Evolutionary conservation across 2,329 filamentous ascomycete species (phyloP).

Genomic region (Aureobasidium sp.): DNA sequence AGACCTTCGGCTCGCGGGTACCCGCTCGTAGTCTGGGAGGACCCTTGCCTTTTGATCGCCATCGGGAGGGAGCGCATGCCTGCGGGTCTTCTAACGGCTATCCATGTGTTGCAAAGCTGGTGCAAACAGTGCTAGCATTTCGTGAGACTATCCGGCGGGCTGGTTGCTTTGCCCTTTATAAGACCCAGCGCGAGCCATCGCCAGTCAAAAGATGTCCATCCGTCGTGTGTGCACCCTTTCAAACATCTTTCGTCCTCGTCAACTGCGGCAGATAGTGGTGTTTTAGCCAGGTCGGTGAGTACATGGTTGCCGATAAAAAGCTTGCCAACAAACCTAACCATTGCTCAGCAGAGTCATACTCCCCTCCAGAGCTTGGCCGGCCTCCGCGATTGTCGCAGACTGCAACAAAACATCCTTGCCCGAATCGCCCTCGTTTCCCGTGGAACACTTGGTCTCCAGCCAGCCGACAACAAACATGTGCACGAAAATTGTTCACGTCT

Average conservation of each 20-base stretch:
- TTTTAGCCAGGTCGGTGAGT: conserved; percentile 9
- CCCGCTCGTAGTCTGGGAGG: conserved; percentile 11
- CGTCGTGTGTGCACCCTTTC: conserved; percentile 2
- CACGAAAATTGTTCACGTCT: conserved; percentile 38
- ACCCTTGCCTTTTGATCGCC: conserved; percentile 12
- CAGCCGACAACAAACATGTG: conserved; percentile 30
- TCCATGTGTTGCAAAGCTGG: conserved; percentile 14
- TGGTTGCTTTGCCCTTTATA: conserved; percentile 11
- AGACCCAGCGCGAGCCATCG: conserved; percentile 6
- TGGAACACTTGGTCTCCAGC: background rate
- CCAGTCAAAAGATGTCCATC: conserved; percentile 5
- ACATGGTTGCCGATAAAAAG: background rate
- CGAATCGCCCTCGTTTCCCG: background rate
- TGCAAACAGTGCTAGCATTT: conserved; percentile 13
- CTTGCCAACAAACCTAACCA: background rate
- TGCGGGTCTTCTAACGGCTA: conserved; percentile 13
- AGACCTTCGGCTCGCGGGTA: conserved; percentile 12
- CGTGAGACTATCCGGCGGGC: conserved; percentile 10
- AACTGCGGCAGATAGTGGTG: conserved; percentile 1
- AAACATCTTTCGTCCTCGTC: background rate
- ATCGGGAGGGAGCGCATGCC: conserved; percentile 12
- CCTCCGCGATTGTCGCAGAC: conserved; percentile 4
- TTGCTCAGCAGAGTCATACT: background rate
- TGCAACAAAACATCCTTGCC: conserved; percentile 1
- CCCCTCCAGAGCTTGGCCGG: background rate